Percentiles rank a stretch among this genome's conserved stretches.
phyloP scores from a whole-genome alignment of 768 basidiomycete species.

The Boletus rubroflammeus region DNA sequence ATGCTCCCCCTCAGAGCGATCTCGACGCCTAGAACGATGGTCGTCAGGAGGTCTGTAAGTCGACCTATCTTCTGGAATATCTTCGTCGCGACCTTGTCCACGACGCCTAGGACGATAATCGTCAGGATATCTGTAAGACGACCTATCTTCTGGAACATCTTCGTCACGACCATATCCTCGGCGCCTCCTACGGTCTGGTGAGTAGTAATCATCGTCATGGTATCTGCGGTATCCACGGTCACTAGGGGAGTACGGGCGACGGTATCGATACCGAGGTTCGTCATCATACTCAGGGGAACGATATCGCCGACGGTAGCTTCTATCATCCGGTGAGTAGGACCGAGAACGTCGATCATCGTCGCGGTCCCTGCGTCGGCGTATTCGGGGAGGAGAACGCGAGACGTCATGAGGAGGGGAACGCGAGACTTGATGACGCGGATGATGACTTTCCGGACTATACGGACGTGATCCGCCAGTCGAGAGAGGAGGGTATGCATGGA shows the following conservation, averaged over 20 bases:
- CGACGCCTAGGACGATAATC: neutral
- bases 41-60: too few relatives aligned
- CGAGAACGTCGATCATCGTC: constrained; percentile 21
- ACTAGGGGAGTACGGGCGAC: constrained; percentile 17
- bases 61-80: too few relatives aligned
- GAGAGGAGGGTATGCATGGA: constrained; percentile 18
- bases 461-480: constrained; percentile 11
- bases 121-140: neutral
- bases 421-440: neutral
- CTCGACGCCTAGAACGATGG: too few relatives aligned
- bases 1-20: too few relatives aligned
- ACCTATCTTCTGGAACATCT: constrained; percentile 7
- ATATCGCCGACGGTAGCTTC: constrained; percentile 1
- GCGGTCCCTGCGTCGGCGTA: neutral
- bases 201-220: constrained; percentile 7
- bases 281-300: constrained; percentile 14
- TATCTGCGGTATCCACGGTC: constrained; percentile 14
- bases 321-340: constrained; percentile 20
- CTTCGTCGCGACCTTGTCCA: neutral
- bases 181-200: constrained; percentile 11
- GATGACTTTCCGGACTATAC: constrained; percentile 7
- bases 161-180: neutral
- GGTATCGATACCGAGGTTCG: constrained; percentile 7
- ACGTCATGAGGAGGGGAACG: constrained; percentile 6
- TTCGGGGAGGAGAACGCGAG: constrained; percentile 6